These are phyloP conservation scores for Blastobotrys proliferans DNA, from an alignment of 1,139 yeast species.

Conservation along the genomic window DNA sequence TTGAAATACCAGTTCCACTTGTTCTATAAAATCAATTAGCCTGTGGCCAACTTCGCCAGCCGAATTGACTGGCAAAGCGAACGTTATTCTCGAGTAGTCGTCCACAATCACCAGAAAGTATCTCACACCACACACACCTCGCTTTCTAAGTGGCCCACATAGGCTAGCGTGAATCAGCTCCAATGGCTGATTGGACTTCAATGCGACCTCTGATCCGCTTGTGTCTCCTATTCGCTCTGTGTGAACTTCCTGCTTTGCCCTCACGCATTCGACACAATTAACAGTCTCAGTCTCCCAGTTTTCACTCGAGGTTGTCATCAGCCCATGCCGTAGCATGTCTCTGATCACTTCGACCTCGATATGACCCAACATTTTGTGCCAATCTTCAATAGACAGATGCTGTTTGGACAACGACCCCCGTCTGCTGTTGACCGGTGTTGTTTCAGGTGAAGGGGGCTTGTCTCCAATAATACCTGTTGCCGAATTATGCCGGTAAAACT, in stretches of 20 bases:
- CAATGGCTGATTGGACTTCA: slow-evolving; percentile 13
- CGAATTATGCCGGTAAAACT: background rate
- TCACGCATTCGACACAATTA: slow-evolving; percentile 3
- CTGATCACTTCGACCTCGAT: slow-evolving; percentile 1
- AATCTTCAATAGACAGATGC: background rate
- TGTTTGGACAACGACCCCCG: slow-evolving; percentile 1
- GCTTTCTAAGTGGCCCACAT: slow-evolving; percentile 10
- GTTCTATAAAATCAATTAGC: slow-evolving; percentile 10
- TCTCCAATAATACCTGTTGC: slow-evolving; percentile 6
- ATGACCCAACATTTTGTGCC: slow-evolving; percentile 7
- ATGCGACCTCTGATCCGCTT: slow-evolving; percentile 10
- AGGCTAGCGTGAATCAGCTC: slow-evolving; percentile 13
- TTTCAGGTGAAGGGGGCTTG: slow-evolving; percentile 9
- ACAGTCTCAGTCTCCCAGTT: background rate
- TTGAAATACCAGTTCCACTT: slow-evolving; percentile 5
- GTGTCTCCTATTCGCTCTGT: slow-evolving; percentile 10
- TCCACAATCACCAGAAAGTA: slow-evolving; percentile 11
- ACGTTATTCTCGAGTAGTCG: slow-evolving; percentile 12
- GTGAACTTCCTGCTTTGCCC: slow-evolving; percentile 6
- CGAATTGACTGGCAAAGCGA: slow-evolving; percentile 9
- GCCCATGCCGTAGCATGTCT: slow-evolving; percentile 1
- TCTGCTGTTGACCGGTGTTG: slow-evolving; percentile 1
- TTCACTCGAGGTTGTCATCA: background rate
- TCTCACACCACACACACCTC: slow-evolving; percentile 10
- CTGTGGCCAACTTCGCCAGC: slow-evolving; percentile 10